A percentile compares a stretch with the other conserved stretches of the same genome.
Evolutionary conservation across 2,329 filamentous ascomycete species (phyloP).

Genomic region (Helotiales sp.): DNA sequence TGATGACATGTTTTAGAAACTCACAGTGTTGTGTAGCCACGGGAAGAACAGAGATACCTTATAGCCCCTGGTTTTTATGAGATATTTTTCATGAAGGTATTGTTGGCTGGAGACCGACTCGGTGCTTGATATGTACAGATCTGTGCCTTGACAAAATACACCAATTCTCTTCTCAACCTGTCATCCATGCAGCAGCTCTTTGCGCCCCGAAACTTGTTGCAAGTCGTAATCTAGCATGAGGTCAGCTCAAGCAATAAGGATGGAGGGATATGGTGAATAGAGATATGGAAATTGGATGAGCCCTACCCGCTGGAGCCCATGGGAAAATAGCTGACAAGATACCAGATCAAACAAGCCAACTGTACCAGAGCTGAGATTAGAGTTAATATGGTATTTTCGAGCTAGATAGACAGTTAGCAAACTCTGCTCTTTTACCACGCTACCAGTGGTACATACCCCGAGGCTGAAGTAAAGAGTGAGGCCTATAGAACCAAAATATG

Average conservation of each 20-base stretch:
- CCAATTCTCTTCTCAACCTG: slow-evolving; percentile 50
- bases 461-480: slow-evolving; percentile 91
- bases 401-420: slow-evolving; percentile 49
- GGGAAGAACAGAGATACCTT: too few species aligned
- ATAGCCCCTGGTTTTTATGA: too few species aligned
- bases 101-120: not conserved
- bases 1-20: too few species aligned
- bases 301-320: slow-evolving; percentile 79
- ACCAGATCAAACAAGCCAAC: slow-evolving; percentile 83
- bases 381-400: slow-evolving; percentile 82
- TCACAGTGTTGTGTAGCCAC: too few species aligned
- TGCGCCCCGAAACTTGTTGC: slow-evolving; percentile 84
- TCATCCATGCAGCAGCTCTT: slow-evolving; percentile 86
- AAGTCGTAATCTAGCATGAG: slow-evolving; percentile 58
- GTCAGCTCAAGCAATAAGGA: not conserved
- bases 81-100: too few species aligned
- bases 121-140: not conserved
- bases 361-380: slow-evolving; percentile 82
- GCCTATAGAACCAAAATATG: slow-evolving; percentile 90
- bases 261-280: not conserved
- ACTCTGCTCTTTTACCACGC: not conserved
- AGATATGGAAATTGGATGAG: not conserved
- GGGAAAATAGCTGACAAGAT: slow-evolving; percentile 95
- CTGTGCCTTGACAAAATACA: not conserved
- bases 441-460: slow-evolving; percentile 67